Evolutionary conservation across 1,284 basidiomycete genomes (phyloP), one percentile per base, ranked within the genome.

Genomic region (Neotropicomus parvogracilis): DNA sequence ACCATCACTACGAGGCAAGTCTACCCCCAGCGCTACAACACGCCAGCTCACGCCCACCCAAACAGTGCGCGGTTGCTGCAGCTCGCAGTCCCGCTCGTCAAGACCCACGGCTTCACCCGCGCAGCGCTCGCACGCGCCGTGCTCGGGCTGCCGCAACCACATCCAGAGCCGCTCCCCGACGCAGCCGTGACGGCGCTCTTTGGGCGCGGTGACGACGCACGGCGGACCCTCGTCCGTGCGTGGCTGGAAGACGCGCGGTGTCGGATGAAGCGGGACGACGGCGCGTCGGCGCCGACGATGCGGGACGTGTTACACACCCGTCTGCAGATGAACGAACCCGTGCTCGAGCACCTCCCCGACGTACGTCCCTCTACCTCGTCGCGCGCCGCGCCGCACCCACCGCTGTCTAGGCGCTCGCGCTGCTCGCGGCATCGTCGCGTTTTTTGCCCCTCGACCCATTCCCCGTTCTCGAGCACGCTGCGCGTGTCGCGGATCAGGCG

Each of bases 181-280:
- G 68, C 72, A 0, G 81, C 85, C 0, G 76, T 91, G n/a, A 78
- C 81, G 4, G 73, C 83, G 5, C 70, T 91, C 3, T 91, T 90
- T 66, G 88, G 88, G 4, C 53, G 60, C n/a, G 87, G 83, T 17
- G 77, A 85, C 43, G 67, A 76, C 32, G 85, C 88, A 0, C 70
- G 80, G 13, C 72, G 75, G 44, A 76, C 76, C 4, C 71, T 91
- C n/a, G 73, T 89, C 34, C 63, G 72, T 7, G 83, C 80, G 2
- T 91, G 88, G 88, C 59, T 90, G 31, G 75, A 80, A 12, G 78
- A 83, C 52, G 85, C 84, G 2, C 60, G 79, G n/a, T 55, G 58
- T 14, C 65, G 73, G 21, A 87, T 89, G 79, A 64, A 58, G 38
- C 48, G 35, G 39, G 55, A 52, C 28, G 44, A 29, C 20, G 16